Evolutionary conservation across 1,139 yeast species (phyloP).

Genomic region (Meyerozyma smithsonii): DNA sequence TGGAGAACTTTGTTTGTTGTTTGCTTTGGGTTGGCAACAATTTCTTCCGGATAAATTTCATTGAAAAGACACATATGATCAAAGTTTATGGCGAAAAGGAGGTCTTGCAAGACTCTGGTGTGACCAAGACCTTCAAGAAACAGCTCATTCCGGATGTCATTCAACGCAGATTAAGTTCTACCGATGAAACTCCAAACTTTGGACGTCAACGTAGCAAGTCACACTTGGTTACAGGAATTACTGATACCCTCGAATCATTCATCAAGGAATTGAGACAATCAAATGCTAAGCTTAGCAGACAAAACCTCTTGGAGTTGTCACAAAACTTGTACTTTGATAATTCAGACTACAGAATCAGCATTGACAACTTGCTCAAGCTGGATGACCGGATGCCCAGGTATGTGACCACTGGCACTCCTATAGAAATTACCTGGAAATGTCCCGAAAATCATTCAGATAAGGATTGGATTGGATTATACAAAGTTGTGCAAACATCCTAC

Average conservation of each 20-base stretch:
- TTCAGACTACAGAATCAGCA: conserved; percentile 27
- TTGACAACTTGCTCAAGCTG: conserved; percentile 19
- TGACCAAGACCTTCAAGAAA: conserved; percentile 60
- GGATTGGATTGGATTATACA: conserved; percentile 82
- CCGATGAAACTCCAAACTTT: conserved; percentile 12
- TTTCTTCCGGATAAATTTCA: conserved; percentile 63
- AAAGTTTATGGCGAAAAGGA: conserved; percentile 69
- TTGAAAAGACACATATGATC: conserved; percentile 78
- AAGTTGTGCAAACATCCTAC: conserved; percentile 55
- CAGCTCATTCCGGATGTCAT: conserved; percentile 42
- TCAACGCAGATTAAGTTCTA: conserved; percentile 28
- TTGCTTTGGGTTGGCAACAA: conserved; percentile 66
- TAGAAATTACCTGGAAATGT: conserved; percentile 53
- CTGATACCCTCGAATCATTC: conserved; percentile 39
- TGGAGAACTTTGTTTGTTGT: conserved; percentile 53
- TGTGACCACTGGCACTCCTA: conserved; percentile 46
- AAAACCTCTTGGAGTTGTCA: conserved; percentile 37
- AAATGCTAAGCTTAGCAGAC: conserved; percentile 30
- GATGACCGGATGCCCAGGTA: conserved; percentile 19
- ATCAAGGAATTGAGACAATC: conserved; percentile 35
- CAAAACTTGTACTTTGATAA: conserved; percentile 38
- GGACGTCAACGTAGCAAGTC: conserved; percentile 18
- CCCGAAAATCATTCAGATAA: conserved; percentile 41
- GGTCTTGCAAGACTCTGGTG: conserved; percentile 57
- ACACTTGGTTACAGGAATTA: conserved; percentile 19